A percentile compares a stretch with the other conserved stretches of the same genome.
phyloP scores from a whole-genome alignment of 306 rosid species.

The Lathyrus oleraceus region DNA sequence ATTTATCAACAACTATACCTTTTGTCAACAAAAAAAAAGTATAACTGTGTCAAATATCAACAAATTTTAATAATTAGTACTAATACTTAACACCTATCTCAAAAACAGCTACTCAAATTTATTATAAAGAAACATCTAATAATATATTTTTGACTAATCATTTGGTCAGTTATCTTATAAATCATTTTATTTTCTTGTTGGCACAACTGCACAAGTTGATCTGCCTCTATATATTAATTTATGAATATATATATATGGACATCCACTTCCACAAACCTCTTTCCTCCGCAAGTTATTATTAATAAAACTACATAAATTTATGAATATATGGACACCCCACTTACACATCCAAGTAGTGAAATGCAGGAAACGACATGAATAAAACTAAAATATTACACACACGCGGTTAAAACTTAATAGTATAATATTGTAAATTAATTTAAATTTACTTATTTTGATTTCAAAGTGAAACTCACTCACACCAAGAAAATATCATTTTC shows the following conservation, averaged over 20 bases:
- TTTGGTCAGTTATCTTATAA: background rate
- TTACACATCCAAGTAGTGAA: too few species aligned
- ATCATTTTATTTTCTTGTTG: background rate
- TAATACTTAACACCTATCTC: background rate
- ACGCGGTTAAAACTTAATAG: background rate
- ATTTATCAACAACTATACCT: background rate
- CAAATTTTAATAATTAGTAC: background rate
- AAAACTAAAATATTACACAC: background rate
- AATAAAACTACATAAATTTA: too few species aligned
- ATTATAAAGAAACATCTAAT: background rate
- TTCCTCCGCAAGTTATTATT: too few species aligned
- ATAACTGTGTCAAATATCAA: background rate
- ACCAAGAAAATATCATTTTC: background rate
- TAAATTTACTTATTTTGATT: too few species aligned
- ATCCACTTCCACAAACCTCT: background rate
- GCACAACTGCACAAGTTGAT: background rate
- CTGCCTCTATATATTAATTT: background rate
- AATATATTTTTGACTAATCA: background rate
- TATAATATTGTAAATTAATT: background rate
- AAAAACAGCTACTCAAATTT: background rate
- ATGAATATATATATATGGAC: background rate
- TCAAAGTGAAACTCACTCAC: too few species aligned
- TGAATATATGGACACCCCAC: too few species aligned
- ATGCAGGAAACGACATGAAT: background rate
- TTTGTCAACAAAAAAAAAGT: too few species aligned